Evolutionary conservation across 352 stramenopile genomes (phyloP).

Genomic region (Globisporangium ultimum): DNA sequence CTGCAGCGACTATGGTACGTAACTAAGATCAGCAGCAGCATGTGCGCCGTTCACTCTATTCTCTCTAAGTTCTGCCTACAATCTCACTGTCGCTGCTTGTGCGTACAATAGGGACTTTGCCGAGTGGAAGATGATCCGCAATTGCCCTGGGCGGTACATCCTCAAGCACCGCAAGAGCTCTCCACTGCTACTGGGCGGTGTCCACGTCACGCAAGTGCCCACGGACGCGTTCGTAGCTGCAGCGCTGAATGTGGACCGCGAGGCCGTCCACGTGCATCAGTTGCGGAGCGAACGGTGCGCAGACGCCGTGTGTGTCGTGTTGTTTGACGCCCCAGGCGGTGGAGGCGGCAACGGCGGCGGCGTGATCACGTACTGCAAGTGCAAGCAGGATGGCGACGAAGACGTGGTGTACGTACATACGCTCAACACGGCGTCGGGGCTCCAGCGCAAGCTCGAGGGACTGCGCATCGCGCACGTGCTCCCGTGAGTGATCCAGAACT

Average conservation of each 20-base stretch:
- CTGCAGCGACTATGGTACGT: slow-evolving; percentile 52
- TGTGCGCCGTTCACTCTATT: not conserved
- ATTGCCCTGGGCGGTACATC: slow-evolving; percentile 62
- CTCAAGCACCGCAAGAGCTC: slow-evolving; percentile 48
- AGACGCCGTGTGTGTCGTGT: slow-evolving; percentile 51
- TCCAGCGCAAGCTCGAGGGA: slow-evolving; percentile 51
- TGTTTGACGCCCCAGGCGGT: slow-evolving; percentile 37
- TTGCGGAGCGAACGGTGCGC: slow-evolving; percentile 37
- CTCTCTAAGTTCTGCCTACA: not conserved
- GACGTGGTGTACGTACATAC: slow-evolving; percentile 47
- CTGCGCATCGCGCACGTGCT: slow-evolving; percentile 46
- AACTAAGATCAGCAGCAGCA: not conserved
- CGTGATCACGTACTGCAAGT: slow-evolving; percentile 70
- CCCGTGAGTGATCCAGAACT: slow-evolving; percentile 7
- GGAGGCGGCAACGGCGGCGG: slow-evolving; percentile 30
- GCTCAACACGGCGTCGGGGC: slow-evolving; percentile 57
- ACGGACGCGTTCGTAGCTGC: slow-evolving; percentile 23
- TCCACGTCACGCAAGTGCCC: slow-evolving; percentile 32
- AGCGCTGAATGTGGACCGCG: slow-evolving; percentile 12
- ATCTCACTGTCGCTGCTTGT: not conserved
- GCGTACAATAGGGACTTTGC: slow-evolving; percentile 40
- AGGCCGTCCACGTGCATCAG: slow-evolving; percentile 24
- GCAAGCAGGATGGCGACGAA: not conserved
- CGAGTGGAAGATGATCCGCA: slow-evolving; percentile 71
- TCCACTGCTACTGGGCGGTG: slow-evolving; percentile 27